These are phyloP conservation scores for Scedosporium minutisporum DNA, from an alignment of 2,329 filamentous ascomycete genomes.

Conservation along the genomic window DNA sequence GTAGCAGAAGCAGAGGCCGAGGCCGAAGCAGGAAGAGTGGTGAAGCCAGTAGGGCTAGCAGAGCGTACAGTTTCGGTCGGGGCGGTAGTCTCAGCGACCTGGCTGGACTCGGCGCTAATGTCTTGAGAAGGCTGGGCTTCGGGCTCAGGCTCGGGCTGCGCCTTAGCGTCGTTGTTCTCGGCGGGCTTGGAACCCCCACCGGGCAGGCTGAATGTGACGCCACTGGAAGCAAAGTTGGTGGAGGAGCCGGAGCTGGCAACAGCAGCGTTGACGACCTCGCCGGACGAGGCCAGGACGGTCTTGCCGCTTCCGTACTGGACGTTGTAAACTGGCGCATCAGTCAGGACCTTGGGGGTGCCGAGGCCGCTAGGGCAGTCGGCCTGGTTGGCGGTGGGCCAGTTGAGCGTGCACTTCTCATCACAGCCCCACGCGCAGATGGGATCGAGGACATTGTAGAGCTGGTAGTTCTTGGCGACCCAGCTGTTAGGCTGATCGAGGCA, in stretches of 20 bases:
- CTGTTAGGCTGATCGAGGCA: conserved; percentile 34
- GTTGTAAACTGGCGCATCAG: conserved; percentile 35
- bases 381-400: conserved; percentile 41
- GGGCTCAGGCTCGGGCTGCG: not conserved
- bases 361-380: conserved; percentile 36
- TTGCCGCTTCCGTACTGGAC: conserved; percentile 41
- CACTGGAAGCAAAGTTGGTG: not conserved
- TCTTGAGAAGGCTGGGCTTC: no score
- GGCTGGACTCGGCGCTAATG: not conserved
- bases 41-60: not conserved
- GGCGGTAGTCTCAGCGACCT: not conserved
- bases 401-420: conserved; percentile 40
- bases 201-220: not conserved
- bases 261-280: conserved; percentile 1
- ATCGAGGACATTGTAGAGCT: conserved; percentile 44
- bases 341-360: conserved; percentile 22
- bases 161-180: not conserved
- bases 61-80: not conserved
- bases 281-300: conserved; percentile 7
- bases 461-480: conserved; percentile 43
- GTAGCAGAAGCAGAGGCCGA: not conserved
- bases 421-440: conserved; percentile 37
- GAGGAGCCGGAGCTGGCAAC: not conserved
- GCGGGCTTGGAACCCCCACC: not conserved
- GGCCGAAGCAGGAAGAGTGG: not conserved